Evolutionary conservation across 306 rosid species (phyloP), one percentile per base, ranked within the genome.

Genomic region (Acmispon strigosus): DNA sequence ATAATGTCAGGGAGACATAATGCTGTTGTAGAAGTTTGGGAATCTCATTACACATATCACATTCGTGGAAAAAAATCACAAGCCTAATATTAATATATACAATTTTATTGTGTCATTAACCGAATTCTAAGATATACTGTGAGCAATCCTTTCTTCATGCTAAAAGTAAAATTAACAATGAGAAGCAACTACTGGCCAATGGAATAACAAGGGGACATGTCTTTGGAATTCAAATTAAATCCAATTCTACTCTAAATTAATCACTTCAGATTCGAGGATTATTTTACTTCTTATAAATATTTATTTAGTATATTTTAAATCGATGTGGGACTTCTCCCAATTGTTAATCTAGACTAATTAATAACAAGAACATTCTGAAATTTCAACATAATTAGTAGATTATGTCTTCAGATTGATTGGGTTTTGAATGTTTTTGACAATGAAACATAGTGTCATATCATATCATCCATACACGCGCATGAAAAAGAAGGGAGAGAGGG

Each of bases 351-450:
- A 20, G 14, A 15, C 18, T 41, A 15, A 64, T 22, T 43, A 70
- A 14, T 20, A 36, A n/a, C 3, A 27, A 41, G 1, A 52, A 62
- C 19, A 52, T 24, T 6, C 36, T 22, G 47, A 55, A 52, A 52
- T 61, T 73, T 39, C 32, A 45, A 16, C 20, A 44, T 16, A 34
- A 12, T 27, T 2, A 27, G 32, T 27, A 27, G 32, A 3, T 2
- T 27, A 27, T 27, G 32, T 4, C 32, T 27, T 27, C 32, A 5
- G 14, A 54, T 18, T 55, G 58, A 45, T 55, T 66, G 18, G 62
- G 12, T 58, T 16, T 72, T 72, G 76, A 72, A 59, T 41, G 65
- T 3, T 39, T 63, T 66, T 75, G 79, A 75, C 61, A 32, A 43
- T 14, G 43, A 56, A 45, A 20, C 69, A 19, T 47, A 3, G 52